phyloP scores from a whole-genome alignment of 495 filamentous ascomycete species.

The Viridothelium virens region DNA sequence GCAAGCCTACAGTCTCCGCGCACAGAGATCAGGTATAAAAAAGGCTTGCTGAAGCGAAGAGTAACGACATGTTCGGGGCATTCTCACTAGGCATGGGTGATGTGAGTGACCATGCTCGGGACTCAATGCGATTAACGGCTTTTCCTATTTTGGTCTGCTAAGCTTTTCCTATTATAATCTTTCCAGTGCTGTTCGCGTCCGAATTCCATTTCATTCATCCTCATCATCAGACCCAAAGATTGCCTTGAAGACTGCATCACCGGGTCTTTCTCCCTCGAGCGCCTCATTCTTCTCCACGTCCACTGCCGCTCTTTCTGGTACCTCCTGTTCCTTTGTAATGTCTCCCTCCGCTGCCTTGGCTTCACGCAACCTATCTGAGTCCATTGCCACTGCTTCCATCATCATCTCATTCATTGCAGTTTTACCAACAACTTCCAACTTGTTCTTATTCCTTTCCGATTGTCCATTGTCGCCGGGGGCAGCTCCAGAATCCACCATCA shows the following conservation, averaged over 20 bases:
- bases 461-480: constrained; percentile 10
- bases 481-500: constrained; percentile 46
- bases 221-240: constrained; percentile 88
- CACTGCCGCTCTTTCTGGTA: constrained; percentile 39
- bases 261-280: constrained; percentile 69
- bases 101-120: no score
- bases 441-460: constrained; percentile 24
- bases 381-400: constrained; percentile 33
- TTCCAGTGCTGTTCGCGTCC: neutral
- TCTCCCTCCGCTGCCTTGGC: constrained; percentile 14
- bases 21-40: no score
- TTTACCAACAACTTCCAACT: constrained; percentile 40
- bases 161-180: neutral
- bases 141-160: neutral
- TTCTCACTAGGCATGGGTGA: no score
- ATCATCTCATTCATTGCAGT: constrained; percentile 50
- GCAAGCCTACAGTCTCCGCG: no score
- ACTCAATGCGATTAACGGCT: neutral
- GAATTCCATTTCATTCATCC: constrained; percentile 47
- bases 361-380: neutral
- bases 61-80: no score
- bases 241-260: constrained; percentile 84
- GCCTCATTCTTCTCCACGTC: constrained; percentile 81
- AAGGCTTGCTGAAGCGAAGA: no score
- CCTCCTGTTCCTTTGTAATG: constrained; percentile 11